phyloP scores from a whole-genome alignment of 352 stramenopile species.

The Phytophthora boehmeriae region DNA sequence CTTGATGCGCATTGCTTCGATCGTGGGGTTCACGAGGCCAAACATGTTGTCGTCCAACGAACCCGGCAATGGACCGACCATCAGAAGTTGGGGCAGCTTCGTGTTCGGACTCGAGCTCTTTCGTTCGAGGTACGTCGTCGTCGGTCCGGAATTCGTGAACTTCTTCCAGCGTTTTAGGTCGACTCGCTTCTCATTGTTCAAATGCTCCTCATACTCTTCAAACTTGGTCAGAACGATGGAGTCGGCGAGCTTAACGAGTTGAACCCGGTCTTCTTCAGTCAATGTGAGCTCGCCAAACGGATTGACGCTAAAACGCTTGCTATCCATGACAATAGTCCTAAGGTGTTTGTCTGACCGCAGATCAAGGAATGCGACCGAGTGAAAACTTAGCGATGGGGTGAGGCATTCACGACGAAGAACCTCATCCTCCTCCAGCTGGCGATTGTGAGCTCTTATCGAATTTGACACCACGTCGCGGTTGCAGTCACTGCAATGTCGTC shows the following conservation, averaged over 20 bases:
- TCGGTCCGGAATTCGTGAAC: slow-evolving; percentile 11
- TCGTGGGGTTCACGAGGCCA: slow-evolving; percentile 29
- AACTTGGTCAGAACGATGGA: slow-evolving; percentile 11
- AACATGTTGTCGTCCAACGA: slow-evolving; percentile 43
- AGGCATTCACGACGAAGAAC: too few species aligned
- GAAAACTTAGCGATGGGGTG: too few species aligned
- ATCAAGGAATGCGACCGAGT: too few species aligned
- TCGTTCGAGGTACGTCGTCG: slow-evolving; percentile 13
- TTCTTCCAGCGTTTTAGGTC: slow-evolving; percentile 15
- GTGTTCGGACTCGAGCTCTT: slow-evolving; percentile 16
- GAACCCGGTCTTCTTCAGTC: slow-evolving; percentile 2
- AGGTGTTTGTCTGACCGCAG: too few species aligned
- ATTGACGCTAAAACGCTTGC: slow-evolving; percentile 12
- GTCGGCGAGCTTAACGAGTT: slow-evolving; percentile 13
- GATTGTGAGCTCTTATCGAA: too few species aligned
- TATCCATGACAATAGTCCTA: slow-evolving; percentile 5
- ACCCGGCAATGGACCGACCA: slow-evolving; percentile 28
- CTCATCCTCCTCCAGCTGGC: too few species aligned
- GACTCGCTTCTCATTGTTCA: slow-evolving; percentile 12
- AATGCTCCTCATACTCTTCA: slow-evolving; percentile 19
- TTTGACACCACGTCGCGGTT: too few species aligned
- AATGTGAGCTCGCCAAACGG: slow-evolving; percentile 8
- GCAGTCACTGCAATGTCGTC: too few species aligned
- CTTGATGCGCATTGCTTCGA: slow-evolving; percentile 28
- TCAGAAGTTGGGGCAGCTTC: slow-evolving; percentile 23